These are phyloP conservation scores for Lactarius indigo DNA, from an alignment of 768 basidiomycete genomes.

Conservation along the genomic window DNA sequence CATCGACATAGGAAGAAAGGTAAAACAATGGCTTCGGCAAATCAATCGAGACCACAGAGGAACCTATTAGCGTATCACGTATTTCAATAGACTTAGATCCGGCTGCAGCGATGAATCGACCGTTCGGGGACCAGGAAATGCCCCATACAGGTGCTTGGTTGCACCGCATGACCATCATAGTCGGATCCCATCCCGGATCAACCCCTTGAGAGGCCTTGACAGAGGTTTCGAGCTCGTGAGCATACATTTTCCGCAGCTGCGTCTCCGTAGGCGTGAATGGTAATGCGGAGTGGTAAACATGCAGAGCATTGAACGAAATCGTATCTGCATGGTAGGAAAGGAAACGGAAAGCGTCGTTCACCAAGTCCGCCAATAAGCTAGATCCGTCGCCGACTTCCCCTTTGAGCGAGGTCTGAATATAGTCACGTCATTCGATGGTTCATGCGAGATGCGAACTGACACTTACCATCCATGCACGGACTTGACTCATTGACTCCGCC, in stretches of 20 bases:
- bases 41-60: neutral
- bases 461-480: neutral
- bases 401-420: neutral
- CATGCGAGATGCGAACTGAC: neutral
- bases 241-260: neutral
- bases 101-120: neutral
- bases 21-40: neutral
- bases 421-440: neutral
- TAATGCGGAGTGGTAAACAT: neutral
- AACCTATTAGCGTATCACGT: neutral
- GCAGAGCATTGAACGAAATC: neutral
- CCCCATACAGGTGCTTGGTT: neutral
- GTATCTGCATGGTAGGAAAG: neutral
- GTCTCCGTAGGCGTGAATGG: neutral
- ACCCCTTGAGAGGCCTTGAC: neutral
- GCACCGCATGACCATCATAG: neutral
- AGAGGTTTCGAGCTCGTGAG: neutral
- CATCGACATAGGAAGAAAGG: neutral
- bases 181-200: neutral
- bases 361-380: neutral
- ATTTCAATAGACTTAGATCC: neutral
- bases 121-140: neutral
- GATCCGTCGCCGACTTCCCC: neutral
- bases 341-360: neutral
- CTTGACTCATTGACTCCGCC: fast-evolving